Evolutionary conservation across 2,329 filamentous ascomycete genomes (phyloP).

Genomic region (Grosmannia serpens): DNA sequence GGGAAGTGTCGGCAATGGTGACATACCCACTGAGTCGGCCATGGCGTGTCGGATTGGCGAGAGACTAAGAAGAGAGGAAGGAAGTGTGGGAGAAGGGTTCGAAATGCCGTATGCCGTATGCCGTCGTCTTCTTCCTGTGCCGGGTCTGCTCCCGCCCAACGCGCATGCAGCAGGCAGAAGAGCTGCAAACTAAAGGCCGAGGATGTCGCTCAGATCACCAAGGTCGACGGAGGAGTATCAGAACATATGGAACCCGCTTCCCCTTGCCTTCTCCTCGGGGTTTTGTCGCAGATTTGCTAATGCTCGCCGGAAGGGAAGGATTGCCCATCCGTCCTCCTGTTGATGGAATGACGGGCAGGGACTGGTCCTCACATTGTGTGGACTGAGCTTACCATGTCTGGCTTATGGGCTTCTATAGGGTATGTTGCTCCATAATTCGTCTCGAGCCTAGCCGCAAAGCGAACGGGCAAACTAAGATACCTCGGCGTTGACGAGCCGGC

Average conservation of each 20-base stretch:
- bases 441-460: not conserved
- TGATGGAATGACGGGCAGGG: not conserved
- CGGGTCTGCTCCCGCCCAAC: not conserved
- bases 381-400: not conserved
- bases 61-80: not conserved
- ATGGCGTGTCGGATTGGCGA: not conserved
- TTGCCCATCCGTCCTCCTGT: not conserved
- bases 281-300: not conserved
- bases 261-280: not conserved
- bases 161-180: not conserved
- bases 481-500: not conserved
- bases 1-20: not conserved
- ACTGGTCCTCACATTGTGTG: not conserved
- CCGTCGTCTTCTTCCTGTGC: not conserved
- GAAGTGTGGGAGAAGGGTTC: not conserved
- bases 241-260: not conserved
- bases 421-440: not conserved
- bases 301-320: not conserved
- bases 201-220: not conserved
- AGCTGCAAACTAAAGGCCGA: not conserved
- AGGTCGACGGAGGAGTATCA: not conserved
- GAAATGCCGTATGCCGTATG: too few species aligned
- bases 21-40: constrained; percentile 2
- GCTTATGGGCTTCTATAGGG: not conserved
- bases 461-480: not conserved